Percentiles rank a stretch among this genome's conserved stretches.
Conservation (phyloP, 148 eudicot species). For the Persicaria tinctoria region DNA sequence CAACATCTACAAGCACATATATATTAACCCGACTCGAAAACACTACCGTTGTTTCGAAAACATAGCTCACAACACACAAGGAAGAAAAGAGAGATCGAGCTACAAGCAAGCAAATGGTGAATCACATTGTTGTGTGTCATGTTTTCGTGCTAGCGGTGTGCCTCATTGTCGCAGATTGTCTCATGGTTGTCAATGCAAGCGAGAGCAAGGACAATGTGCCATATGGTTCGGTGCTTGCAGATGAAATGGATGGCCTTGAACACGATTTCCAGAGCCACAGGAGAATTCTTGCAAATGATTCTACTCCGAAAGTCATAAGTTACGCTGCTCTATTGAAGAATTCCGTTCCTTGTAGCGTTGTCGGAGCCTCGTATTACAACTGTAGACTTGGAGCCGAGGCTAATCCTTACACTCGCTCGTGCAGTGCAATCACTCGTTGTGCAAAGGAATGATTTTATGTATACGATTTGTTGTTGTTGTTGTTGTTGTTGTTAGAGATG, state of each 20-base stretch:
- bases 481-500: background rate
- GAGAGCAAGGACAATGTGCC: background rate
- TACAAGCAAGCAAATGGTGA: background rate
- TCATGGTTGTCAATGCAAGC: background rate
- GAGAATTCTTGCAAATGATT: background rate
- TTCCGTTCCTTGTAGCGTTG: background rate
- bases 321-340: background rate
- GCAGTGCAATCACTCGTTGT: conserved; percentile 3
- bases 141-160: background rate
- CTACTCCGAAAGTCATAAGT: background rate
- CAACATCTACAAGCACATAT: background rate
- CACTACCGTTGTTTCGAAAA: background rate
- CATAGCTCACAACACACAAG: background rate
- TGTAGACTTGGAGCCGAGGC: background rate
- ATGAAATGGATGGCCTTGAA: background rate
- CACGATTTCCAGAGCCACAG: background rate
- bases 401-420: conserved; percentile 10
- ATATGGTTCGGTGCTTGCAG: background rate
- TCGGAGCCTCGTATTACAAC: conserved; percentile 4
- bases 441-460: background rate
- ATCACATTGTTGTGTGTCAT: background rate
- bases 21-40: background rate
- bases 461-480: background rate
- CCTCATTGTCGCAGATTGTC: background rate
- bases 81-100: background rate